Conservation (phyloP, 768 basidiomycete genomes). For the Suillus hirtellus region DNA sequence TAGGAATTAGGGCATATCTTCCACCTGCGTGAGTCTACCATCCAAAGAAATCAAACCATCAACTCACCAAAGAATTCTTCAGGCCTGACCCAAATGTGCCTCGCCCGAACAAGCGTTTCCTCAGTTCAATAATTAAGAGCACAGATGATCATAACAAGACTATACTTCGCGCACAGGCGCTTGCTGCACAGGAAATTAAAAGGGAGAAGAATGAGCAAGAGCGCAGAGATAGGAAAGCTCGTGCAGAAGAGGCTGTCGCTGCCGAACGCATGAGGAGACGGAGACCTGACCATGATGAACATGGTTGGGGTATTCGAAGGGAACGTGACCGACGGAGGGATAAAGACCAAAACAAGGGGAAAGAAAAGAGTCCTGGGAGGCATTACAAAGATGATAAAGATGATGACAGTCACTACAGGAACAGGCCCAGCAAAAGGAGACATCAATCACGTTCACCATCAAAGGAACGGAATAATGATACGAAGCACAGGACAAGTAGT, state of each 20-base stretch:
- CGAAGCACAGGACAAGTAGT: constrained; percentile 22
- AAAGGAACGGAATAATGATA: constrained; percentile 19
- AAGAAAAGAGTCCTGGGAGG: constrained; percentile 52
- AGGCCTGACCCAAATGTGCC: constrained; percentile 75
- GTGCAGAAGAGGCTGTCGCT: constrained; percentile 76
- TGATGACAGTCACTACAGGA: constrained; percentile 25
- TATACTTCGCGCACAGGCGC: constrained; percentile 70
- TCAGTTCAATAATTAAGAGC: constrained; percentile 83
- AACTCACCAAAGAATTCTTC: constrained; percentile 6
- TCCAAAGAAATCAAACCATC: background rate
- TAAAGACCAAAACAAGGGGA: constrained; percentile 41
- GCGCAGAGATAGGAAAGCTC: constrained; percentile 54
- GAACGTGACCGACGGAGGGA: constrained; percentile 47
- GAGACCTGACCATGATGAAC: constrained; percentile 30
- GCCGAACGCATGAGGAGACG: constrained; percentile 55
- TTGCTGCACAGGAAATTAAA: constrained; percentile 73
- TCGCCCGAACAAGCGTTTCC: constrained; percentile 79
- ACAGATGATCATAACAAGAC: constrained; percentile 97
- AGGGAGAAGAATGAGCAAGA: constrained; percentile 66
- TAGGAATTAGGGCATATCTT: constrained; percentile 80
- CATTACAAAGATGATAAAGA: constrained; percentile 46
- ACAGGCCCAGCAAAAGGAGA: constrained; percentile 25
- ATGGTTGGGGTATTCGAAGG: constrained; percentile 39
- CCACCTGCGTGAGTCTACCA: constrained; percentile 46
- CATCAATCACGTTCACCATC: constrained; percentile 35